Conservation (phyloP, 2,329 filamentous ascomycete genomes). For the Lecanicillium sp. region DNA sequence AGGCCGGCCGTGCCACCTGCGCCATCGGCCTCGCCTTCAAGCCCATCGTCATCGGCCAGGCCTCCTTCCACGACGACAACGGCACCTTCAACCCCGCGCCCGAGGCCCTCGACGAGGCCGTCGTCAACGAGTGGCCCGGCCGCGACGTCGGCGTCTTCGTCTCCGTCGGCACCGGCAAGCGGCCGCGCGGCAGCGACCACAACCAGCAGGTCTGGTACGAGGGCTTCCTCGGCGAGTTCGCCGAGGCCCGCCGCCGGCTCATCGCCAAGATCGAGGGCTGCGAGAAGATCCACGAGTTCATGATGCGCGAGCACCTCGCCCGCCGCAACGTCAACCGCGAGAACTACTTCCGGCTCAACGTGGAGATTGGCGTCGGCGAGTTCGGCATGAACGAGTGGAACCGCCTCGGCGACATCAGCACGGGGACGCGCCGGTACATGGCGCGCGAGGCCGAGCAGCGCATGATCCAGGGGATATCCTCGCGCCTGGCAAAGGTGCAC, state of each 20-base stretch:
- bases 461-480: slow-evolving; percentile 69
- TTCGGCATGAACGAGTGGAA: slow-evolving; percentile 99
- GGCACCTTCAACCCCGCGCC: slow-evolving; percentile 91
- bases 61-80: slow-evolving; percentile 89
- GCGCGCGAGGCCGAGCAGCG: slow-evolving; percentile 64
- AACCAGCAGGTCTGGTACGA: slow-evolving; percentile 86
- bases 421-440: slow-evolving; percentile 80
- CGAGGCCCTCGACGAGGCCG: slow-evolving; percentile 80
- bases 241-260: slow-evolving; percentile 77
- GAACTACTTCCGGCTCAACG: slow-evolving; percentile 94
- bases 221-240: slow-evolving; percentile 85
- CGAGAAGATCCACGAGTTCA: slow-evolving; percentile 80
- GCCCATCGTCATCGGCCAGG: slow-evolving; percentile 88
- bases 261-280: slow-evolving; percentile 94
- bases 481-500: slow-evolving; percentile 78
- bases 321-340: slow-evolving; percentile 77
- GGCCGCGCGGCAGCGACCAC: slow-evolving; percentile 58
- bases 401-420: slow-evolving; percentile 89
- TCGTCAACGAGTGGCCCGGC: slow-evolving; percentile 90
- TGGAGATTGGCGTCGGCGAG: slow-evolving; percentile 91
- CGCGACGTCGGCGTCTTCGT: slow-evolving; percentile 88
- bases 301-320: slow-evolving; percentile 71
- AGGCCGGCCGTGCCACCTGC: slow-evolving; percentile 89
- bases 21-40: slow-evolving; percentile 93
- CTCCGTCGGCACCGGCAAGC: slow-evolving; percentile 88